phyloP scores from a whole-genome alignment of 495 filamentous ascomycete species.

The Baudoinia panamericana region DNA sequence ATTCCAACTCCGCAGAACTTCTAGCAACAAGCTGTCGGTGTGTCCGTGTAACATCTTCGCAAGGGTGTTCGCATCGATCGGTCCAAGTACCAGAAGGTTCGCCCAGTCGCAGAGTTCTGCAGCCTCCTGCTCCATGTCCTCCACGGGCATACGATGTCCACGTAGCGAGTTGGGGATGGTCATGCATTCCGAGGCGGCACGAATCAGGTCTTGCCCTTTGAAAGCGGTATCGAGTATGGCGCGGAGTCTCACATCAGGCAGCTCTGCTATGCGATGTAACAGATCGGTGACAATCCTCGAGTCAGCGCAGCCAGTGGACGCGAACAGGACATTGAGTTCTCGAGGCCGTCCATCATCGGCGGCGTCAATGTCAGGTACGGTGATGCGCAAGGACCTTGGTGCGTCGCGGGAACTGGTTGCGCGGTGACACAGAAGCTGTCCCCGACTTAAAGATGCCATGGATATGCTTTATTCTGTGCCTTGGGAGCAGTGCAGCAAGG shows the following conservation, averaged over 20 bases:
- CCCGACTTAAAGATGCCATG: no score
- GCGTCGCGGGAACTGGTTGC: no score
- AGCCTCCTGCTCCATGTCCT: conserved; percentile 33
- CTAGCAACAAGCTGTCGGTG: conserved; percentile 57
- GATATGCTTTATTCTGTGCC: no score
- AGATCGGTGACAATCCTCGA: conserved; percentile 9
- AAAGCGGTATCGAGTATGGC: conserved; percentile 13
- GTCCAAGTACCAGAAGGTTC: conserved; percentile 68
- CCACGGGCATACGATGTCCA: neutral
- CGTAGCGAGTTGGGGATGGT: conserved; percentile 8
- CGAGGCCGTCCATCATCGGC: neutral
- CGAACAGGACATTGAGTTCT: conserved; percentile 16
- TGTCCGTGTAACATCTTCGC: conserved; percentile 74
- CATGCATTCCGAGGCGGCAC: conserved; percentile 7
- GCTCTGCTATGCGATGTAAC: conserved; percentile 6
- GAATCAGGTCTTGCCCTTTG: conserved; percentile 15
- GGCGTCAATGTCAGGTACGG: conserved; percentile 9
- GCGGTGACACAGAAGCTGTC: no score
- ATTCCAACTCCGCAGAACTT: conserved; percentile 69
- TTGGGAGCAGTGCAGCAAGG: no score
- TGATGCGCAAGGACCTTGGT: neutral
- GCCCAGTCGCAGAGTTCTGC: conserved; percentile 72
- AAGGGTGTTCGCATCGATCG: conserved; percentile 68
- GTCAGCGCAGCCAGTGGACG: conserved; percentile 15
- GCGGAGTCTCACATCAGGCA: conserved; percentile 16